Evolutionary conservation across 2,329 filamentous ascomycete species (phyloP).

Genomic region (Periconia macrospinosa): DNA sequence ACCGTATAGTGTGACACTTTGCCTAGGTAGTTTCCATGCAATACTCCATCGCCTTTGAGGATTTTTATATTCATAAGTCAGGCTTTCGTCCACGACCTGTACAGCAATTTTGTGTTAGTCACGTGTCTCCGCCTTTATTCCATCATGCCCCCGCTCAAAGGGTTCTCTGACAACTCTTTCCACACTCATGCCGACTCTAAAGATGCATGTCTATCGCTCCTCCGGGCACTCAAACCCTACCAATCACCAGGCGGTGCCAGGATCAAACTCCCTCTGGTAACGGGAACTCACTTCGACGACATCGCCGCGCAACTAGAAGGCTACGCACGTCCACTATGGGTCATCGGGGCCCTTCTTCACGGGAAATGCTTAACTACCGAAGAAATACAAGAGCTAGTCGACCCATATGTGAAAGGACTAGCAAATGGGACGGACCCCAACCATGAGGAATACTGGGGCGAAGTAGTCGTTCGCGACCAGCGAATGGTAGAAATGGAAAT

Average conservation of each 20-base stretch:
- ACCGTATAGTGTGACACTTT: too few relatives aligned
- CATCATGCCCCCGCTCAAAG: conserved; percentile 28
- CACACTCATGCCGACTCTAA: conserved; percentile 26
- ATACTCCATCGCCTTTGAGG: neutral
- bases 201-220: conserved; percentile 22
- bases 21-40: too few relatives aligned
- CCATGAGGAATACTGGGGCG: conserved; percentile 52
- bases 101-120: neutral
- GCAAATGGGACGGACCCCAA: conserved; percentile 40
- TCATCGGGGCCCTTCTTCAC: conserved; percentile 33
- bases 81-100: neutral
- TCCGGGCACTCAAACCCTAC: conserved; percentile 29
- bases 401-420: conserved; percentile 32
- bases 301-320: conserved; percentile 39
- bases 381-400: conserved; percentile 21
- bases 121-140: neutral
- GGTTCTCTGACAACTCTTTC: conserved; percentile 35
- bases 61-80: too few relatives aligned
- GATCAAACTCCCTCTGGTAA: conserved; percentile 32
- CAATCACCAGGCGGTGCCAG: conserved; percentile 35
- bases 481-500: conserved; percentile 60
- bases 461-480: conserved; percentile 51
- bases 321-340: conserved; percentile 37
- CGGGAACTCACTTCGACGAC: conserved; percentile 40
- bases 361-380: conserved; percentile 11